These are phyloP conservation scores for Filobasidium uniguttulatum DNA, from an alignment of 1,284 basidiomycete species.

Conservation along the genomic window DNA sequence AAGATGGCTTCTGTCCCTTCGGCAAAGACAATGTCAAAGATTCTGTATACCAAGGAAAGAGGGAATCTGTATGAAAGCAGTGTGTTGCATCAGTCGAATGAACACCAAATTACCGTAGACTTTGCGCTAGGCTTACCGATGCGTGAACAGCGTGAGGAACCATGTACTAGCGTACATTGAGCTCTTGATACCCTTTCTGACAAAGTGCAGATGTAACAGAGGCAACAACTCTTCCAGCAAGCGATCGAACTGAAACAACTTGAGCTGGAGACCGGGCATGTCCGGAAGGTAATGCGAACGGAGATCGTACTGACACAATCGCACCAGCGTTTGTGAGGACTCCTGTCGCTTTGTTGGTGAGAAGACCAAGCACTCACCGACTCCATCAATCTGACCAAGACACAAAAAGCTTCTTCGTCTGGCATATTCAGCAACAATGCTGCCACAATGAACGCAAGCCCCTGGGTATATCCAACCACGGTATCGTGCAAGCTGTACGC, in stretches of 20 bases:
- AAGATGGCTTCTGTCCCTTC: slow-evolving; percentile 96
- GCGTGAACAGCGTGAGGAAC: slow-evolving; percentile 96
- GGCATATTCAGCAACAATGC: slow-evolving; percentile 95
- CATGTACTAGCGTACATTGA: slow-evolving; percentile 94
- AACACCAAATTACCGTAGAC: not conserved
- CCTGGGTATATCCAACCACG: slow-evolving; percentile 94
- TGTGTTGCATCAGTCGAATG: not conserved
- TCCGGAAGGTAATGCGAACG: slow-evolving; percentile 93
- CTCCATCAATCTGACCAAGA: slow-evolving; percentile 94
- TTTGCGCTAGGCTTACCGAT: slow-evolving; percentile 45
- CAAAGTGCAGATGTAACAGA: slow-evolving; percentile 76
- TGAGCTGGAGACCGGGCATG: slow-evolving; percentile 90
- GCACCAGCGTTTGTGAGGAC: not conserved
- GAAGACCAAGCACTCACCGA: slow-evolving; percentile 35
- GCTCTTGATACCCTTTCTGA: slow-evolving; percentile 84
- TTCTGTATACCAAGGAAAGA: slow-evolving; percentile 81
- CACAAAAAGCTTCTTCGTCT: slow-evolving; percentile 92
- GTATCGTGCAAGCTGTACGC: slow-evolving; percentile 93
- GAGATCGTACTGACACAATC: slow-evolving; percentile 53
- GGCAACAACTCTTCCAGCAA: slow-evolving; percentile 83
- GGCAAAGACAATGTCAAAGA: slow-evolving; percentile 71
- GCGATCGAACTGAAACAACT: slow-evolving; percentile 82
- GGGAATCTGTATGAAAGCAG: slow-evolving; percentile 56
- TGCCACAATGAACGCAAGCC: slow-evolving; percentile 87
- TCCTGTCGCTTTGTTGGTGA: not conserved